Conservation (phyloP, 2,329 filamentous ascomycete genomes). For the Curvularia hawaiiensis region DNA sequence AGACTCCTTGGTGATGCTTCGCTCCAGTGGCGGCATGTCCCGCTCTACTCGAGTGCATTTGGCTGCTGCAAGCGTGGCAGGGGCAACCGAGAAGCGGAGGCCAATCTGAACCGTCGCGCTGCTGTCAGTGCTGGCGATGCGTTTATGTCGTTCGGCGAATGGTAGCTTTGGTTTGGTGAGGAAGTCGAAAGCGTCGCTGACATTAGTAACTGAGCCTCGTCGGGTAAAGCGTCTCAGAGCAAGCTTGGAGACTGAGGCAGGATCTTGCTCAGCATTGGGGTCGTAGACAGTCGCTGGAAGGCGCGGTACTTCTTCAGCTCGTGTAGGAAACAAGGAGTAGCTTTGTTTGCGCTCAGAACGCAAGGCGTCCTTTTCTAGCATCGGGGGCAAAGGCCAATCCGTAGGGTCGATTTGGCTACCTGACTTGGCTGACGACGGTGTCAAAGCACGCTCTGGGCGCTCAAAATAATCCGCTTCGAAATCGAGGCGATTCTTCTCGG, state of each 20-base stretch:
- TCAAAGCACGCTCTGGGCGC: constrained; percentile 39
- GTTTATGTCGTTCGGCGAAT: constrained; percentile 49
- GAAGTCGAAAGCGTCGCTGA: constrained; percentile 44
- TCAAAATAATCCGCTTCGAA: constrained; percentile 42
- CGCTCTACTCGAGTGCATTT: constrained; percentile 33
- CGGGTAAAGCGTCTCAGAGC: constrained; percentile 41
- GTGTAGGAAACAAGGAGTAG: constrained; percentile 49
- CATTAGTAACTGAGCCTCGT: constrained; percentile 45
- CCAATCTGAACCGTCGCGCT: constrained; percentile 75
- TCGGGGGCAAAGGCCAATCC: constrained; percentile 45
- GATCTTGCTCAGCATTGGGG: constrained; percentile 27
- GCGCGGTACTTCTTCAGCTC: constrained; percentile 46
- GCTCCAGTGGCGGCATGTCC: constrained; percentile 26
- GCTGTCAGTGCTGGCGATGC: constrained; percentile 67
- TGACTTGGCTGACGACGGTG: constrained; percentile 35
- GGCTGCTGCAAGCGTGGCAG: constrained; percentile 43
- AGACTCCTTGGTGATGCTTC: constrained; percentile 34
- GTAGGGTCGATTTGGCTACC: constrained; percentile 39
- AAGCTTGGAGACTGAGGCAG: constrained; percentile 34
- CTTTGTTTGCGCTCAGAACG: constrained; percentile 35
- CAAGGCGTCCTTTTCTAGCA: constrained; percentile 27
- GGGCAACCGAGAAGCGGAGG: constrained; percentile 64
- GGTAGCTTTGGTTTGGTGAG: constrained; percentile 48
- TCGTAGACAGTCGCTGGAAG: constrained; percentile 48
- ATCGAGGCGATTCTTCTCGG: constrained; percentile 46